Evolutionary conservation across 1,139 yeast species (phyloP).

Genomic region (Arxiozyma bovina): DNA sequence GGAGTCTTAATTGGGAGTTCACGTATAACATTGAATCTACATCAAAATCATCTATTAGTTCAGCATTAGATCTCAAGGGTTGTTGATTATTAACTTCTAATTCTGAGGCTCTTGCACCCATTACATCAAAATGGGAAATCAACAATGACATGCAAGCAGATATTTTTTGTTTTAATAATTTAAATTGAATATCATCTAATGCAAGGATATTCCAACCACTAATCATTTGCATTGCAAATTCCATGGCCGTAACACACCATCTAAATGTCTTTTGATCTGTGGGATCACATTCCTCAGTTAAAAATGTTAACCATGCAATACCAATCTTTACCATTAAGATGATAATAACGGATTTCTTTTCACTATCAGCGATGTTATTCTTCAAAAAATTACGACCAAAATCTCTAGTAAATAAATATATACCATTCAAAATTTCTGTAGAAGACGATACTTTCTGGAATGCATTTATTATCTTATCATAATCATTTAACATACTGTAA

Average conservation of each 20-base stretch:
- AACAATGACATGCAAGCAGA: conserved; percentile 91
- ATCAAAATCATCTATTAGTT: conserved; percentile 29
- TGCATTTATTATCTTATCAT: conserved; percentile 42
- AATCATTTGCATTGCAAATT: conserved; percentile 93
- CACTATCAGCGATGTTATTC: conserved; percentile 47
- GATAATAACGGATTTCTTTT: conserved; percentile 58
- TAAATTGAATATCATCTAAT: conserved; percentile 68
- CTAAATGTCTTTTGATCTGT: conserved; percentile 84
- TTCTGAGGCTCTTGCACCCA: conserved; percentile 87
- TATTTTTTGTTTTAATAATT: conserved; percentile 65
- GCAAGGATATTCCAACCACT: conserved; percentile 83
- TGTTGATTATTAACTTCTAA: conserved; percentile 48
- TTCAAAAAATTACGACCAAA: conserved; percentile 67
- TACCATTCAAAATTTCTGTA: conserved; percentile 69
- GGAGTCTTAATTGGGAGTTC: conserved; percentile 32
- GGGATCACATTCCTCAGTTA: conserved; percentile 91
- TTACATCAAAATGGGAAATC: conserved; percentile 92
- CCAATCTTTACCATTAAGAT: conserved; percentile 66
- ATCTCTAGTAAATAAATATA: conserved; percentile 76
- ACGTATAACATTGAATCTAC: conserved; percentile 34
- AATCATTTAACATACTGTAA: conserved; percentile 57
- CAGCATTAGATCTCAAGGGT: conserved; percentile 26
- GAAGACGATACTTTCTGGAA: conserved; percentile 46
- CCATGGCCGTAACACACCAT: conserved; percentile 94
- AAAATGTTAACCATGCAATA: conserved; percentile 85